These are phyloP conservation scores for Sporothrix dimorphospora DNA, from an alignment of 2,329 filamentous ascomycete species.

Conservation along the genomic window DNA sequence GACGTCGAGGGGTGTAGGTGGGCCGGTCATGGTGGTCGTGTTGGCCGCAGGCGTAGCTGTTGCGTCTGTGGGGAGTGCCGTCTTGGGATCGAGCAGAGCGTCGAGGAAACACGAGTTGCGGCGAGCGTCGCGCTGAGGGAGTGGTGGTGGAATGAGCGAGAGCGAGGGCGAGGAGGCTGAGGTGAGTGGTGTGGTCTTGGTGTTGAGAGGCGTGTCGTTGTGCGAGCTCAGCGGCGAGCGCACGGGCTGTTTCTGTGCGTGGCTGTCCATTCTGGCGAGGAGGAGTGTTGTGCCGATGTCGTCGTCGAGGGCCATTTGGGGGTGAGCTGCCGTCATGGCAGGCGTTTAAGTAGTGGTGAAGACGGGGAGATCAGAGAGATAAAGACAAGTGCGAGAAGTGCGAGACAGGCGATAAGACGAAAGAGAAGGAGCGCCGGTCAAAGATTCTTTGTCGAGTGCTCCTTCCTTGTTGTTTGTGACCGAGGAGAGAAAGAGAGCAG, in stretches of 20 bases:
- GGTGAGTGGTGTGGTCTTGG: not conserved
- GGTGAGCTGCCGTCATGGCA: conserved; percentile 29
- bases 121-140: conserved; percentile 56
- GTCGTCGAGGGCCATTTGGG: conserved; percentile 29
- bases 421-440: conserved; percentile 5
- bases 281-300: conserved; percentile 29
- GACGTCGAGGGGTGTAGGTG: conserved; percentile 56
- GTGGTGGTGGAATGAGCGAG: conserved; percentile 44
- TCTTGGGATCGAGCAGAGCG: conserved; percentile 36
- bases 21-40: conserved; percentile 38
- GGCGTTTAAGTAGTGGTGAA: not conserved
- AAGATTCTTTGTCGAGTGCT: conserved; percentile 14
- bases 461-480: conserved; percentile 6
- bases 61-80: not conserved
- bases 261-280: conserved; percentile 26
- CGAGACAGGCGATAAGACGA: not conserved
- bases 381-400: not conserved
- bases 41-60: conserved; percentile 21
- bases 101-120: conserved; percentile 53
- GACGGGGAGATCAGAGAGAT: not conserved
- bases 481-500: not conserved
- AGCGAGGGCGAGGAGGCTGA: conserved; percentile 17
- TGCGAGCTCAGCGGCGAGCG: conserved; percentile 3
- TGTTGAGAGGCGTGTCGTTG: conserved; percentile 1
- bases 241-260: not conserved